Percentiles rank a stretch among this genome's conserved stretches.
phyloP scores from a whole-genome alignment of 1,284 basidiomycete species.

The Sanghuangporus sanghuang region DNA sequence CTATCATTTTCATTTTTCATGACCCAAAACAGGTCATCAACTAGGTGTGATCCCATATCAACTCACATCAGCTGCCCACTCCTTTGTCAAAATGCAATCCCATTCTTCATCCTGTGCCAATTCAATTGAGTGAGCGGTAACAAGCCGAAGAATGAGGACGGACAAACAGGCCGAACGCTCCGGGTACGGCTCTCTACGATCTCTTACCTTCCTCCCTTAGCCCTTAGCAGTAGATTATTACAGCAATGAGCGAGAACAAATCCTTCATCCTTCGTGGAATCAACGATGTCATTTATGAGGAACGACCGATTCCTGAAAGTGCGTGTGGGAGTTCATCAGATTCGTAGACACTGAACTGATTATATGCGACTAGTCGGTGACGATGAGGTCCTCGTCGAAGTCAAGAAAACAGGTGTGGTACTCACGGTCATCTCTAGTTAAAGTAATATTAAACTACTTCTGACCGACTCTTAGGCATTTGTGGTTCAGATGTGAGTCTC shows the following conservation, averaged over 20 bases:
- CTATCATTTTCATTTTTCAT: too few species aligned
- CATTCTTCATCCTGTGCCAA: not conserved
- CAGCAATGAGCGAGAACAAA: constrained; percentile 50
- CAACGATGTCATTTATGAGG: constrained; percentile 70
- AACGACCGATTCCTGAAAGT: constrained; percentile 77
- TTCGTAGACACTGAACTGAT: not conserved
- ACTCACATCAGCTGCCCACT: too few species aligned
- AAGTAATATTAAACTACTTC: constrained; percentile 5
- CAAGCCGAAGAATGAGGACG: not conserved
- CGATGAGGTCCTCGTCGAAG: constrained; percentile 83
- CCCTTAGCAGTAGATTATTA: constrained; percentile 37
- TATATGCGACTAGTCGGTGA: constrained; percentile 45
- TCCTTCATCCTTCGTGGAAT: constrained; percentile 77
- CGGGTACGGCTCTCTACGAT: not conserved
- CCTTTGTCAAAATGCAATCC: not conserved
- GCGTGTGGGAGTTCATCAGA: constrained; percentile 21
- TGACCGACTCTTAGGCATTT: constrained; percentile 59
- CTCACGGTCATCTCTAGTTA: constrained; percentile 7
- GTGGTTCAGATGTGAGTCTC: constrained; percentile 73
- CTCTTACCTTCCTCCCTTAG: not conserved
- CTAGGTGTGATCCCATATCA: too few species aligned
- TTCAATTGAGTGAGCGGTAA: not conserved
- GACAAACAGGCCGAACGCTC: not conserved
- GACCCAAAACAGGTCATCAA: too few species aligned
- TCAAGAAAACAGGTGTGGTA: constrained; percentile 82